Conservation (phyloP, 805 yeast species). For the Schwanniomyces vanrijiae region DNA sequence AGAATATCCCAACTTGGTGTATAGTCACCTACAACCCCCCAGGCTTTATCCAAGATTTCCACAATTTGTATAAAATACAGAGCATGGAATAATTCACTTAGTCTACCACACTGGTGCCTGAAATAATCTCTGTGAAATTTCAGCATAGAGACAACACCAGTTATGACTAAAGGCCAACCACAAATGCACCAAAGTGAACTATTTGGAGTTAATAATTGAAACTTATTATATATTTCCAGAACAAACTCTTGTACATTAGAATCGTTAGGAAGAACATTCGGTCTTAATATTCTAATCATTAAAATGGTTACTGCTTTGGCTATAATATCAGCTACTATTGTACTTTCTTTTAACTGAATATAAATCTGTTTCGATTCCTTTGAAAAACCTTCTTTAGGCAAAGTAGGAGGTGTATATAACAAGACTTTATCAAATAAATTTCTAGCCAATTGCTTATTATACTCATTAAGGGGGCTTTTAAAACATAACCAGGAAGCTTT, state of each 20-base stretch:
- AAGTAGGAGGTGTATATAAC: neutral
- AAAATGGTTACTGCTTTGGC: neutral
- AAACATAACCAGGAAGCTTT: conserved; percentile 7
- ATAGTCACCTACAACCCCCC: neutral
- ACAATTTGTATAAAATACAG: conserved; percentile 1
- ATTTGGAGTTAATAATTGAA: neutral
- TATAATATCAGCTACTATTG: conserved; percentile 1
- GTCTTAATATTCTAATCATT: neutral
- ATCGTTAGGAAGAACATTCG: neutral
- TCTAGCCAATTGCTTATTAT: neutral
- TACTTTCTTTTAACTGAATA: conserved; percentile 1
- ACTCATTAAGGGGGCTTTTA: conserved; percentile 1
- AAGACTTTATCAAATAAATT: neutral
- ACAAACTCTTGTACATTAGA: neutral
- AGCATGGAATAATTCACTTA: conserved; percentile 4
- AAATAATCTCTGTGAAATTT: neutral
- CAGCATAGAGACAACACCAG: neutral
- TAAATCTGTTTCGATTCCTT: neutral
- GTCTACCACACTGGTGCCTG: neutral
- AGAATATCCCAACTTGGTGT: conserved; percentile 1
- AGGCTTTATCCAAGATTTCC: neutral
- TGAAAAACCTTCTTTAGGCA: neutral
- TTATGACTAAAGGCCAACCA: conserved; percentile 2
- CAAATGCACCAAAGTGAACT: conserved; percentile 3
- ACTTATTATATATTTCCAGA: neutral